Evolutionary conservation across 116 monocot genomes (phyloP).

Genomic region (Iris pallida): DNA sequence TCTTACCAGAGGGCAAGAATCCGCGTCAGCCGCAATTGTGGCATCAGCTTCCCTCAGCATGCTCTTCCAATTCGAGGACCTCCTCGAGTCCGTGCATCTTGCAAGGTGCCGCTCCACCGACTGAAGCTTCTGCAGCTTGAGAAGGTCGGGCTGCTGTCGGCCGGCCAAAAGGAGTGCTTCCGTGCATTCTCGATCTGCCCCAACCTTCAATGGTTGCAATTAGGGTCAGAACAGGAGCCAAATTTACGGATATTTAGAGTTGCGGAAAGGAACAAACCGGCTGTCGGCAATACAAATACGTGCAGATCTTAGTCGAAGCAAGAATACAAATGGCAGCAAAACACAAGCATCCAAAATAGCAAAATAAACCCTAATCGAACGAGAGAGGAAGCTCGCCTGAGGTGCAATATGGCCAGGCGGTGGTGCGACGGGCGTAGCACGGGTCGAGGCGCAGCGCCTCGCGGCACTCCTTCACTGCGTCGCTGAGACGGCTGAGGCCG

Average conservation of each 20-base stretch:
- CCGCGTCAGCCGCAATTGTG: constrained; percentile 69
- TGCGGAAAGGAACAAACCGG: too few species aligned
- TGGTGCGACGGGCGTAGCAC: constrained; percentile 14
- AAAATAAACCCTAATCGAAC: too few species aligned
- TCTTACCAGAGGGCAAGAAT: constrained; percentile 63
- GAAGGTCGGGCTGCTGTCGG: constrained; percentile 36
- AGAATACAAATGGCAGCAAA: too few species aligned
- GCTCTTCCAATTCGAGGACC: constrained; percentile 71
- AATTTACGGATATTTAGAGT: too few species aligned
- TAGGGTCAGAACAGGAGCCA: too few species aligned
- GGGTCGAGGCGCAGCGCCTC: constrained; percentile 23
- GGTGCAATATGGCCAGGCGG: constrained; percentile 8
- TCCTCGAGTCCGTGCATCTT: constrained; percentile 50
- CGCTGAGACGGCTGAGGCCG: constrained; percentile 18
- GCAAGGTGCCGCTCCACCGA: constrained; percentile 54
- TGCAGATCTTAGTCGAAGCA: too few species aligned
- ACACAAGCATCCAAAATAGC: too few species aligned
- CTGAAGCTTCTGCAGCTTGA: constrained; percentile 62
- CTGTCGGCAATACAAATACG: too few species aligned
- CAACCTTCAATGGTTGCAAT: constrained; percentile 42
- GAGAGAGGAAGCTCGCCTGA: constrained; percentile 18
- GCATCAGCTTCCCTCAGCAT: constrained; percentile 70
- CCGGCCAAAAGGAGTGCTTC: constrained; percentile 45
- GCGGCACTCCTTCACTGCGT: constrained; percentile 25
- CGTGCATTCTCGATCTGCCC: constrained; percentile 66